phyloP scores from a whole-genome alignment of 2,329 filamentous ascomycete genomes.

The Alternaria longipes region DNA sequence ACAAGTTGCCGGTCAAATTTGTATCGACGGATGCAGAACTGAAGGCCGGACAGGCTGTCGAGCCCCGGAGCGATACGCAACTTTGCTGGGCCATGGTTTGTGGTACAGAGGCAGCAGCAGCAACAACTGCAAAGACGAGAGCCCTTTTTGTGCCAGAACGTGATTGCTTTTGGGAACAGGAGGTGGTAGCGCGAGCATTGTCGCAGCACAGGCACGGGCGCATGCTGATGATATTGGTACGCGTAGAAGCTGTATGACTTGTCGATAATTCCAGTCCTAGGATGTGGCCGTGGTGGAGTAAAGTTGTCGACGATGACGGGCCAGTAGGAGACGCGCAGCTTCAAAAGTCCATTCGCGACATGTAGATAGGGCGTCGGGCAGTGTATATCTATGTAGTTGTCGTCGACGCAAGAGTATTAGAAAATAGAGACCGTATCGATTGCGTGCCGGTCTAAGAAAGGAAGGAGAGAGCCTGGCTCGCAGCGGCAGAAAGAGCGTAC shows the following conservation, averaged over 20 bases:
- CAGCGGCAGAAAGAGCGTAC: constrained; percentile 49
- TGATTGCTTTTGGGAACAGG: constrained; percentile 36
- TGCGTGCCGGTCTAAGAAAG: constrained; percentile 36
- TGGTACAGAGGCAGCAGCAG: constrained; percentile 44
- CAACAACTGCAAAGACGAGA: constrained; percentile 34
- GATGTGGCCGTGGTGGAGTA: constrained; percentile 23
- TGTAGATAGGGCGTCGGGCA: constrained; percentile 17
- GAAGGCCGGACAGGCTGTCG: constrained; percentile 77
- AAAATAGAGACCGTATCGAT: constrained; percentile 26
- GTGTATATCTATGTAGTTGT: constrained; percentile 26
- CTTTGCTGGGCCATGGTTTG: constrained; percentile 52
- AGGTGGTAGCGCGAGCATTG: constrained; percentile 15
- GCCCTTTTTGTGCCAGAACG: constrained; percentile 27
- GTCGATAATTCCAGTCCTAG: constrained; percentile 17
- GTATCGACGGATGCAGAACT: constrained; percentile 76
- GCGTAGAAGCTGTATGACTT: constrained; percentile 21
- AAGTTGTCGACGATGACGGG: constrained; percentile 27
- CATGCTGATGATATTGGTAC: constrained; percentile 24
- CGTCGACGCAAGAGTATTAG: constrained; percentile 17
- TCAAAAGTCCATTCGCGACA: constrained; percentile 46
- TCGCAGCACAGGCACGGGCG: constrained; percentile 25
- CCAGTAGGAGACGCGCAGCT: constrained; percentile 41
- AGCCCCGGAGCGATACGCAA: constrained; percentile 75
- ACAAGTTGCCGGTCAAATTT: constrained; percentile 71
- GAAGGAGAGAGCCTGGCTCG: constrained; percentile 36